A percentile compares a stretch with the other conserved stretches of the same genome.
Evolutionary conservation across 495 filamentous ascomycete genomes (phyloP).

Genomic region (Bacidia gigantensis): DNA sequence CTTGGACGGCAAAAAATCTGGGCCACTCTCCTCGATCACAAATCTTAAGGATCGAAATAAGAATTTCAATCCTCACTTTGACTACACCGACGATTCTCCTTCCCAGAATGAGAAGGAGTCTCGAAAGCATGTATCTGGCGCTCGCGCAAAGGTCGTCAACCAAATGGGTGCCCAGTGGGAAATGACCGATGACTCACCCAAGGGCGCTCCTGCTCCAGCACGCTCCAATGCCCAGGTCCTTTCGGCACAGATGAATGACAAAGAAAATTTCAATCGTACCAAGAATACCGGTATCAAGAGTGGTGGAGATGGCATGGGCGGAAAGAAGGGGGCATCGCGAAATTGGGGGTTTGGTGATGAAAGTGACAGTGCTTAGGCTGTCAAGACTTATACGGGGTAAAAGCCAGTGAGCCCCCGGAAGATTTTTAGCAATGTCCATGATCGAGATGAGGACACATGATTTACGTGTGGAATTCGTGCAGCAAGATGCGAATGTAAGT

Average conservation of each 20-base stretch:
- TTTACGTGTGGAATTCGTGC: too few species aligned
- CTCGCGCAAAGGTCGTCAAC: conserved; percentile 16
- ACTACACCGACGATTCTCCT: conserved; percentile 50
- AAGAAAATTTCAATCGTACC: conserved; percentile 18
- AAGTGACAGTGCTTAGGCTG: conserved; percentile 43
- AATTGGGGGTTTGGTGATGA: conserved; percentile 42
- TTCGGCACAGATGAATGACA: conserved; percentile 13
- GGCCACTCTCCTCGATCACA: conserved; percentile 45
- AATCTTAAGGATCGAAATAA: conserved; percentile 54
- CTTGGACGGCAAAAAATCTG: conserved; percentile 21
- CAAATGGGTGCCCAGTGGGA: conserved; percentile 14
- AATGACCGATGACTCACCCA: conserved; percentile 15
- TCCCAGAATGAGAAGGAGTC: conserved; percentile 22
- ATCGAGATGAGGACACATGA: too few species aligned
- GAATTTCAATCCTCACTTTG: conserved; percentile 61
- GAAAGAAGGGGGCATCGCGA: conserved; percentile 44
- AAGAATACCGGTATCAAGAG: conserved; percentile 38
- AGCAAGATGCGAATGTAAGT: too few species aligned
- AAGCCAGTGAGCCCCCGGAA: too few species aligned
- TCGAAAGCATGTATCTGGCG: conserved; percentile 23
- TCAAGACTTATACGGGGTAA: too few species aligned
- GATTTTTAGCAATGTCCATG: too few species aligned
- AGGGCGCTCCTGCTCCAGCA: conserved; percentile 2
- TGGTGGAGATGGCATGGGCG: conserved; percentile 63
- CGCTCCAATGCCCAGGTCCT: background rate